A percentile compares a stretch with the other conserved stretches of the same genome.
These are phyloP conservation scores for Albophoma yamanashiensis DNA, from an alignment of 2,329 filamentous ascomycete genomes.

Conservation along the genomic window DNA sequence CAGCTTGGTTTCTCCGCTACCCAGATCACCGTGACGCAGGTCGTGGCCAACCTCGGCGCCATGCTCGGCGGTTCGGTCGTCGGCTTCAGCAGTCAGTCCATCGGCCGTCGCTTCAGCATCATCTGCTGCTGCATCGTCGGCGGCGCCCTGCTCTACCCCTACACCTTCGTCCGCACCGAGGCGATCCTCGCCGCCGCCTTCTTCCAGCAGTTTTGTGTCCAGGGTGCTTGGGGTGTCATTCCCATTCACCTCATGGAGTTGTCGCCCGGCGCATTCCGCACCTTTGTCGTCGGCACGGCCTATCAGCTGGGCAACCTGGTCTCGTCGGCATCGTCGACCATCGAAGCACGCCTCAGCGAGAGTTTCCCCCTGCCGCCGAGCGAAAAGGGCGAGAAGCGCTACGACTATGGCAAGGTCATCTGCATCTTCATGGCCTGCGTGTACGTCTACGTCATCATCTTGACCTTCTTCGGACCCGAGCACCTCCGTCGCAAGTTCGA, in stretches of 20 bases:
- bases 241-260: constrained; percentile 72
- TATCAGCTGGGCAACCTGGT: constrained; percentile 74
- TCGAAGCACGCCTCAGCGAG: constrained; percentile 66
- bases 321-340: constrained; percentile 59
- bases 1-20: constrained; percentile 41
- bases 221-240: constrained; percentile 68
- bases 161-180: constrained; percentile 55
- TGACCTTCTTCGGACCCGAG: constrained; percentile 54
- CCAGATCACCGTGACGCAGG: constrained; percentile 58
- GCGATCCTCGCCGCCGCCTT: constrained; percentile 70
- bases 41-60: constrained; percentile 62
- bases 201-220: constrained; percentile 72
- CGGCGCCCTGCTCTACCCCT: constrained; percentile 73
- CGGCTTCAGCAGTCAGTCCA: constrained; percentile 58
- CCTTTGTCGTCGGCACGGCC: constrained; percentile 62
- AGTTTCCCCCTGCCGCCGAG: constrained; percentile 57
- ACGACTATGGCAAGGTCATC: constrained; percentile 74
- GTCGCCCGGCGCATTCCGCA: constrained; percentile 60
- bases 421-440: constrained; percentile 88
- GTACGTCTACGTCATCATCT: constrained; percentile 48
- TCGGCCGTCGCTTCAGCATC: constrained; percentile 60
- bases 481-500: constrained; percentile 40
- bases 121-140: constrained; percentile 53
- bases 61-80: constrained; percentile 56
- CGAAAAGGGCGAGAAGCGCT: constrained; percentile 37